Evolutionary conservation across 2,329 filamentous ascomycete genomes (phyloP), one percentile per base, ranked within the genome.

Genomic region (Cladosporium cucumerinum): DNA sequence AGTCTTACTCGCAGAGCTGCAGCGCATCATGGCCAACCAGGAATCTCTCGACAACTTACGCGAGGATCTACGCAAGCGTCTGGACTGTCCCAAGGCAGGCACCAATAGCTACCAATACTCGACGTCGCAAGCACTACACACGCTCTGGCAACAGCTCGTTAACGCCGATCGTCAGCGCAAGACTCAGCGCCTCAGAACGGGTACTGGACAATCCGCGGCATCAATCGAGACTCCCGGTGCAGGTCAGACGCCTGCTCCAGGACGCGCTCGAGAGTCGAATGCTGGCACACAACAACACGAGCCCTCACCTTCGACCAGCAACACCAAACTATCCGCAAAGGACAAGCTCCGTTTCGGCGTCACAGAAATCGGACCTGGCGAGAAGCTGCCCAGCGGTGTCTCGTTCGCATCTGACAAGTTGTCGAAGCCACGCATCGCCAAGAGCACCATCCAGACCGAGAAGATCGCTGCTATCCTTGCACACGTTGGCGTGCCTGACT

Each of bases 111-210:
- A 73, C 52, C 75, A 78, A 54, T 97, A 96, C 80, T 92, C 92
- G 72, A 90, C 91, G 21, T 96, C 91, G 62, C 84, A 88, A 67
- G 92, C 92, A 8, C 81, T 99, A 4, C 88, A 91, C 63, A 87
- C 88, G 62, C 85, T 98, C 21, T 86, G 97, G 66, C 89, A 94
- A 73, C 93, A 89, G 69, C 86, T 98, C 39, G 86, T 96, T 77
- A 87, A 86, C 64, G 88, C 88, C 61, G 94, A 97, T 77, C 93
- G 95, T 76, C 88, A 88, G 67, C 96, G 96, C 82, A 97, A 97
- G 78, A 89, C 92, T 65, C 92, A 78, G 32, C 73, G 81, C 54
- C 76, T 83, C 43, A 70, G 73, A 46, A 30, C 48, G 2, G 65
- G 48, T 7, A 25, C 65, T 18, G 60, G 49, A 12, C 65, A 66